Base-by-base conservation (phyloP, 176 grass and related monocot genomes). In the Pharus latifolius region DNA sequence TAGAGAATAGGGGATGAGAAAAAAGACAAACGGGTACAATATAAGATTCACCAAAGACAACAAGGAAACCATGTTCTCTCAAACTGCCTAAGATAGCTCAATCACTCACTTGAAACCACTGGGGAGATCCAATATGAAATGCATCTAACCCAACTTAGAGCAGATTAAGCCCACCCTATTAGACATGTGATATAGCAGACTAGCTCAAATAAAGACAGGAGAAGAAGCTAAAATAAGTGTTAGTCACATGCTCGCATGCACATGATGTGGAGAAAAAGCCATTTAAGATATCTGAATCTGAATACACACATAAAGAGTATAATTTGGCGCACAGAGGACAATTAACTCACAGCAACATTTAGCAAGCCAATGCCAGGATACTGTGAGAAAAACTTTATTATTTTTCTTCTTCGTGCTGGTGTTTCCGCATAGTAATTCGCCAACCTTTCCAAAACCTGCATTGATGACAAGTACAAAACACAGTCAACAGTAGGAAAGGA, bases 281-380 rank as follows among this genome's bases (percentile, higher is more conserved):
- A 41, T 50, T 51, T 44, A 77, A 68, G 6, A 60, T 17, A 63
- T 72, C 23, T 4, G 5, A 17, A 40, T 38, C 34, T 60, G 17
- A 25, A 53, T 53, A 65, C 51, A 73, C 14, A 10, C 56, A 16
- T 50, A 51, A 63, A 63, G 25, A 65, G 55, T 48, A 81, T 12
- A 38, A 76, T 16, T 48, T 33, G 25, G 31, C 24, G 26, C 72
- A 73, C 48, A 54, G 65, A 58, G 33, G 10, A 51, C 7, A 51
- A 62, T 59, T 56, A 88, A 90, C 89, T 90, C 61, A 98, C 94
- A 77, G 89, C 89, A 92, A 98, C 83, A 75, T 85, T 90, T 72
- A 93, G 75, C 56, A 98, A 76, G 20, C 83, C 89, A 85, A 98
- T 87, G 42, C 85, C 84, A 17, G 94, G 94, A 58, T 82, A 93